A percentile compares a stretch with the other conserved stretches of the same genome.
Evolutionary conservation across 257 asterid genomes (phyloP).

Genomic region (Lithospermum erythrorhizon): DNA sequence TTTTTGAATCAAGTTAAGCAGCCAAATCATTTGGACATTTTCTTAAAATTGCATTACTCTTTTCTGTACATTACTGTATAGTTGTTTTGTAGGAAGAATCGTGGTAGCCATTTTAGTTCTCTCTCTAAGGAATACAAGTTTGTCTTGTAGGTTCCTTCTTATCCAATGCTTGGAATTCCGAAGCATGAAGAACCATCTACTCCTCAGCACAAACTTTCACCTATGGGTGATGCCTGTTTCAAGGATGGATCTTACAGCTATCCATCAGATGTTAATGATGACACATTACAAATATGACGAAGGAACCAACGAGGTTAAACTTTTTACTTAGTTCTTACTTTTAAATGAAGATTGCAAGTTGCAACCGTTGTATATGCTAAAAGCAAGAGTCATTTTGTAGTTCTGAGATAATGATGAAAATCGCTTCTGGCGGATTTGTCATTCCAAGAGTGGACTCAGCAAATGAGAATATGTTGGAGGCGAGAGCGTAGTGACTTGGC

Average conservation of each 20-base stretch:
- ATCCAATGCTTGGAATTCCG: constrained; percentile 84
- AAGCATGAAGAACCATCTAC: constrained; percentile 80
- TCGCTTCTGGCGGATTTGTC: constrained; percentile 51
- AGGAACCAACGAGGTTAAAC: constrained; percentile 78
- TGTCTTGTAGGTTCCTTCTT: constrained; percentile 56
- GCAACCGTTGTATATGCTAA: constrained; percentile 5
- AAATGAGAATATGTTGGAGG: constrained; percentile 89
- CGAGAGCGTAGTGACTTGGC: constrained; percentile 94
- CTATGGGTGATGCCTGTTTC: constrained; percentile 97
- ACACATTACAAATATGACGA: constrained; percentile 93
- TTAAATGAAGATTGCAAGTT: no score
- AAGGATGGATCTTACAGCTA: constrained; percentile 92
- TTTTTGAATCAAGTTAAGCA: no score
- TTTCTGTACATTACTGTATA: background rate
- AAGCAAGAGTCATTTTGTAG: constrained; percentile 12
- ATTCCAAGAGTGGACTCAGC: constrained; percentile 99
- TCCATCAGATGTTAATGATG: constrained; percentile 83
- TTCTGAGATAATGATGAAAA: constrained; percentile 11
- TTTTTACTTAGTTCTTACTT: background rate
- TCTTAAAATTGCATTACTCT: background rate
- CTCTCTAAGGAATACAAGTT: background rate
- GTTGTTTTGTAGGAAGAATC: background rate
- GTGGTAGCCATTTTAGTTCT: background rate
- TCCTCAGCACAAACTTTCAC: constrained; percentile 88
- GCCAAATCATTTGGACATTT: background rate